A percentile compares a stretch with the other conserved stretches of the same genome.
phyloP scores from a whole-genome alignment of 352 stramenopile species.

The Globisporangium parvum region DNA sequence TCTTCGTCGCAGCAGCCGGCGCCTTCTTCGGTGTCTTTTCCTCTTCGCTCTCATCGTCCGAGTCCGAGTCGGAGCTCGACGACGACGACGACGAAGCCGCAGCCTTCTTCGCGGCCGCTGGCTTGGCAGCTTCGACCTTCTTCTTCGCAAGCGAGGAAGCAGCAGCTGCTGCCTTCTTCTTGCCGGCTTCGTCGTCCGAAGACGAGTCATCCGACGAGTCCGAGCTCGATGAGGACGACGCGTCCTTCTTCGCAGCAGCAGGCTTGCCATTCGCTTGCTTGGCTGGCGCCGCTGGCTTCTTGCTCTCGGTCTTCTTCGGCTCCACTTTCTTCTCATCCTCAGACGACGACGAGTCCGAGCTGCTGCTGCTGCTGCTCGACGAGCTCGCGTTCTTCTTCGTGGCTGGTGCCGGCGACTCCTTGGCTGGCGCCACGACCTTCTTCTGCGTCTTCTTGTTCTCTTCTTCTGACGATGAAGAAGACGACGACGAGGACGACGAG shows the following conservation, averaged over 20 bases:
- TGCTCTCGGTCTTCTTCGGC: background rate
- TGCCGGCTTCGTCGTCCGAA: constrained; percentile 28
- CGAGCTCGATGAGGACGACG: constrained; percentile 19
- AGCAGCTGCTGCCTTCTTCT: constrained; percentile 19
- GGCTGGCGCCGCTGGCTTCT: constrained; percentile 9
- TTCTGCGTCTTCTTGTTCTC: constrained; percentile 18
- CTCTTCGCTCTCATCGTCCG: constrained; percentile 46
- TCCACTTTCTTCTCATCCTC: constrained; percentile 20
- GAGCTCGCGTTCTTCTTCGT: constrained; percentile 23
- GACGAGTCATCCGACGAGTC: constrained; percentile 21
- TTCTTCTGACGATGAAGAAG: constrained; percentile 31
- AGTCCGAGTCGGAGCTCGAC: constrained; percentile 40
- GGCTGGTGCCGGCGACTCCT: constrained; percentile 3
- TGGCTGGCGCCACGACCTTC: constrained; percentile 2
- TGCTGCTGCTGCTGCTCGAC: constrained; percentile 3
- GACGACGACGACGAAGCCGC: constrained; percentile 22
- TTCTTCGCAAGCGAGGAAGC: constrained; percentile 13
- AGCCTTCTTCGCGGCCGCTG: constrained; percentile 20
- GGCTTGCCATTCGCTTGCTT: constrained; percentile 19
- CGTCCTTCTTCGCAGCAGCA: constrained; percentile 19
- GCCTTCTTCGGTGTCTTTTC: constrained; percentile 21
- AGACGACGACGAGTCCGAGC: constrained; percentile 20
- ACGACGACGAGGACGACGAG: constrained; percentile 32
- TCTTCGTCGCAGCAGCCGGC: constrained; percentile 15
- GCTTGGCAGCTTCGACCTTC: constrained; percentile 10